Percentiles rank a stretch among this genome's conserved stretches.
Conservation (phyloP, 306 rosid genomes). For the Benincasa hispida region DNA sequence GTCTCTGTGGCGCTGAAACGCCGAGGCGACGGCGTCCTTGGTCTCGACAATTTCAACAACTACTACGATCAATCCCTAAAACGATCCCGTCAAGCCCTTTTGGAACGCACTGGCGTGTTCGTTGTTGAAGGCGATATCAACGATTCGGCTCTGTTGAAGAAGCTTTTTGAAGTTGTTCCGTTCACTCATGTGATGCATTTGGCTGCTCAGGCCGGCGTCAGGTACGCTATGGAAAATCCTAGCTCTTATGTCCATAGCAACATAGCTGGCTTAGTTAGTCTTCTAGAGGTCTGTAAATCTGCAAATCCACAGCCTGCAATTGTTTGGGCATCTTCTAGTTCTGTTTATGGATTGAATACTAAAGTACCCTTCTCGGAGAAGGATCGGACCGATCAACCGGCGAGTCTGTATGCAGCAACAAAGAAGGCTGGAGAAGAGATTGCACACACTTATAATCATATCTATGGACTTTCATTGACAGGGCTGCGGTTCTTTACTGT, state of each 20-base stretch:
- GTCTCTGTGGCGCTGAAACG: conserved; percentile 84
- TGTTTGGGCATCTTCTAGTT: conserved; percentile 95
- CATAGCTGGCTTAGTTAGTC: conserved; percentile 83
- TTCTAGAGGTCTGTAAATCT: conserved; percentile 74
- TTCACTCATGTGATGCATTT: conserved; percentile 97
- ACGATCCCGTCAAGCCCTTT: conserved; percentile 63
- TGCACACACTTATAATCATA: conserved; percentile 90
- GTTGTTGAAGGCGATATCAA: conserved; percentile 91
- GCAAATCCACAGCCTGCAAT: conserved; percentile 89
- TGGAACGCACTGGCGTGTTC: conserved; percentile 80
- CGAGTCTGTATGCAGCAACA: conserved; percentile 90
- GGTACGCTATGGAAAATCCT: conserved; percentile 99
- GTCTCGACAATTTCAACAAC: conserved; percentile 71
- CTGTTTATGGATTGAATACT: conserved; percentile 87
- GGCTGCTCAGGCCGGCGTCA: conserved; percentile 99
- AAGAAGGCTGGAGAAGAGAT: conserved; percentile 98
- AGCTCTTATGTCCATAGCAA: conserved; percentile 92
- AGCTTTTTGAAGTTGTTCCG: conserved; percentile 83
- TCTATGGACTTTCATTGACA: conserved; percentile 81
- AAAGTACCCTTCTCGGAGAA: conserved; percentile 89
- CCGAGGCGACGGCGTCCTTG: conserved; percentile 80
- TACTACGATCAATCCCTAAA: conserved; percentile 80
- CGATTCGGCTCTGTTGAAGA: conserved; percentile 50
- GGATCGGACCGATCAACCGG: conserved; percentile 88
- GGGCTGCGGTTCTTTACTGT: conserved; percentile 89